A percentile compares a stretch with the other conserved stretches of the same genome.
These are phyloP conservation scores for Casuarina glauca DNA, from an alignment of 306 rosid genomes.

Conservation along the genomic window DNA sequence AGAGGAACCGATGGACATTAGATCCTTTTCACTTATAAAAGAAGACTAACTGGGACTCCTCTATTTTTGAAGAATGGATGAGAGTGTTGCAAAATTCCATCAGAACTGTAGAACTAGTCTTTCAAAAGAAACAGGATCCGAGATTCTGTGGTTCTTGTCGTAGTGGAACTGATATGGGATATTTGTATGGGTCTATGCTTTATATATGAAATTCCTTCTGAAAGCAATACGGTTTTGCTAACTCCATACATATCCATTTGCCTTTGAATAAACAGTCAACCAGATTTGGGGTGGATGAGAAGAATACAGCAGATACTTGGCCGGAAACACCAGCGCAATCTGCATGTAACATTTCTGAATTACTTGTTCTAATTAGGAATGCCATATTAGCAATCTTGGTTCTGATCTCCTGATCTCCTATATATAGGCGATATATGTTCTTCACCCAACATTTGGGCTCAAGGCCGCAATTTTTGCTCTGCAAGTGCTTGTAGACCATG, in stretches of 20 bases:
- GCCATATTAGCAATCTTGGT: constrained; percentile 21
- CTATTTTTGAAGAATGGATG: background rate
- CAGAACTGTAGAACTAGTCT: background rate
- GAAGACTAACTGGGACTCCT: background rate
- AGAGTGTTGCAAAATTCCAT: background rate
- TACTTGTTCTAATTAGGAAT: constrained; percentile 3
- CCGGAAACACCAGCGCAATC: constrained; percentile 85
- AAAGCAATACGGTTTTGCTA: constrained; percentile 5
- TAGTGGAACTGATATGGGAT: background rate
- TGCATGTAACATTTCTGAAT: constrained; percentile 58
- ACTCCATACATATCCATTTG: constrained; percentile 8
- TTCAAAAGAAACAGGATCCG: background rate
- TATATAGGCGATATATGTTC: constrained; percentile 84
- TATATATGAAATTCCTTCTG: constrained; percentile 1
- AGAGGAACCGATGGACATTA: background rate
- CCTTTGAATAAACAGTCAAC: constrained; percentile 60
- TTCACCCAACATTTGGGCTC: constrained; percentile 91
- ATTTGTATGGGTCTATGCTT: background rate
- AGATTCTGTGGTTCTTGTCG: background rate
- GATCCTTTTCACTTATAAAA: background rate
- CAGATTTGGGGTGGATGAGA: constrained; percentile 94
- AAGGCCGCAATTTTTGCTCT: constrained; percentile 75
- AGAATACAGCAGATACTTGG: constrained; percentile 92
- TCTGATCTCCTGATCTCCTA: constrained; percentile 40
- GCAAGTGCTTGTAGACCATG: constrained; percentile 75